Percentiles rank a stretch among this genome's conserved stretches.
Evolutionary conservation across 2,329 filamentous ascomycete species (phyloP).

Genomic region (Bipolaris zeicola): DNA sequence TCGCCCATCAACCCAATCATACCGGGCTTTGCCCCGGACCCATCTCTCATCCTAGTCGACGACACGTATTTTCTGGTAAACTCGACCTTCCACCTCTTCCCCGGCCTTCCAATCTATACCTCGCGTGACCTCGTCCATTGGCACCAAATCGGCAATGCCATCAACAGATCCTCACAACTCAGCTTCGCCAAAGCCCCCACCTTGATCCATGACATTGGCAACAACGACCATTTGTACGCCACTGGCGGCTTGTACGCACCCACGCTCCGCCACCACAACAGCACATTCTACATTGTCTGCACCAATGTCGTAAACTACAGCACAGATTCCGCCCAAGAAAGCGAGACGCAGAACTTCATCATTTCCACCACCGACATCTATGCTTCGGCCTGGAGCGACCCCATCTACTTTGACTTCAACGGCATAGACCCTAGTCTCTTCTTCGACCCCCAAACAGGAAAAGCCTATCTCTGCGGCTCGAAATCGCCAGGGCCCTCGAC

Average conservation of each 20-base stretch:
- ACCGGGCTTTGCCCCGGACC: slow-evolving; percentile 57
- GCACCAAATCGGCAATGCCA: slow-evolving; percentile 54
- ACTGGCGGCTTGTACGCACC: slow-evolving; percentile 29
- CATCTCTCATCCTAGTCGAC: slow-evolving; percentile 50
- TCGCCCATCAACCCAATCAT: slow-evolving; percentile 43
- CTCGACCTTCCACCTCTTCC: slow-evolving; percentile 59
- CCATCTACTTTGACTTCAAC: slow-evolving; percentile 17
- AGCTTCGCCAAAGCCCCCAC: slow-evolving; percentile 55
- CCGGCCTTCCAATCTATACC: slow-evolving; percentile 57
- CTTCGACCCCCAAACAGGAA: slow-evolving; percentile 16
- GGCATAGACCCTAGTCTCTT: slow-evolving; percentile 25
- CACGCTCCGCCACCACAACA: slow-evolving; percentile 21
- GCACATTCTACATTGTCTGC: slow-evolving; percentile 26
- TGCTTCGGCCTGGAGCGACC: slow-evolving; percentile 18
- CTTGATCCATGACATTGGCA: slow-evolving; percentile 25
- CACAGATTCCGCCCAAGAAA: slow-evolving; percentile 49
- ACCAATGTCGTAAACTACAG: slow-evolving; percentile 30
- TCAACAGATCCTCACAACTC: slow-evolving; percentile 55
- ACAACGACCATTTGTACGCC: slow-evolving; percentile 13
- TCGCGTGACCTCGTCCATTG: slow-evolving; percentile 57
- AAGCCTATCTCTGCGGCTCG: slow-evolving; percentile 29
- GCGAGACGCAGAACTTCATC: slow-evolving; percentile 47
- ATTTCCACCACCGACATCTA: slow-evolving; percentile 20
- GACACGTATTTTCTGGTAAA: slow-evolving; percentile 57
- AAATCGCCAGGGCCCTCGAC: slow-evolving; percentile 16